These are phyloP conservation scores for Dictyostelium citrinum DNA, from an alignment of 78 protist species.

Conservation along the genomic window DNA sequence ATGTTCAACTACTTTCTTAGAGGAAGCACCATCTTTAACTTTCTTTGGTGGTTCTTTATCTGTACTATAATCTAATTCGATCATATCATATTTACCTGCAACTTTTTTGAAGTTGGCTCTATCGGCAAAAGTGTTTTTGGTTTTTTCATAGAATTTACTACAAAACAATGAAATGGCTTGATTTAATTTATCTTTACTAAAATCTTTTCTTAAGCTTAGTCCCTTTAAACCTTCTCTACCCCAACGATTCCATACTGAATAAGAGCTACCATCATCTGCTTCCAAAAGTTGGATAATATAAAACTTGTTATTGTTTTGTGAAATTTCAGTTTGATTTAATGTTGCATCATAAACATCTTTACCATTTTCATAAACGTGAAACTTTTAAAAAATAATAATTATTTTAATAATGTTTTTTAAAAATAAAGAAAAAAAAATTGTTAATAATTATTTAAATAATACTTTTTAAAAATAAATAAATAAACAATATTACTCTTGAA, in stretches of 20 bases:
- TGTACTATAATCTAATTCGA: slow-evolving; percentile 79
- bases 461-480: background rate
- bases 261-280: slow-evolving; percentile 38
- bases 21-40: background rate
- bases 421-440: background rate
- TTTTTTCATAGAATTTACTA: slow-evolving; percentile 80
- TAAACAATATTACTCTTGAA: background rate
- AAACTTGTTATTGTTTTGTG: slow-evolving; percentile 87
- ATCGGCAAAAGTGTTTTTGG: slow-evolving; percentile 54
- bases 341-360: slow-evolving; percentile 76
- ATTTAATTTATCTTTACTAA: background rate
- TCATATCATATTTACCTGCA: slow-evolving; percentile 76
- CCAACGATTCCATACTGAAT: slow-evolving; percentile 83
- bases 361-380: slow-evolving; percentile 81
- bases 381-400: background rate
- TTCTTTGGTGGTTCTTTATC: slow-evolving; percentile 19
- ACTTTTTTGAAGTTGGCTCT: slow-evolving; percentile 44
- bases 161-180: slow-evolving; percentile 7
- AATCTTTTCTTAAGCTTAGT: background rate
- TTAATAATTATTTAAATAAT: background rate
- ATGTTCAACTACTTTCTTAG: slow-evolving; percentile 1
- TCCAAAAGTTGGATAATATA: slow-evolving; percentile 88
- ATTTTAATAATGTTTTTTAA: background rate
- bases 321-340: slow-evolving; percentile 88
- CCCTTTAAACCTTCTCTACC: slow-evolving; percentile 82